These are phyloP conservation scores for Suhomyces panamericanus DNA, from an alignment of 1,139 yeast genomes.

Conservation along the genomic window DNA sequence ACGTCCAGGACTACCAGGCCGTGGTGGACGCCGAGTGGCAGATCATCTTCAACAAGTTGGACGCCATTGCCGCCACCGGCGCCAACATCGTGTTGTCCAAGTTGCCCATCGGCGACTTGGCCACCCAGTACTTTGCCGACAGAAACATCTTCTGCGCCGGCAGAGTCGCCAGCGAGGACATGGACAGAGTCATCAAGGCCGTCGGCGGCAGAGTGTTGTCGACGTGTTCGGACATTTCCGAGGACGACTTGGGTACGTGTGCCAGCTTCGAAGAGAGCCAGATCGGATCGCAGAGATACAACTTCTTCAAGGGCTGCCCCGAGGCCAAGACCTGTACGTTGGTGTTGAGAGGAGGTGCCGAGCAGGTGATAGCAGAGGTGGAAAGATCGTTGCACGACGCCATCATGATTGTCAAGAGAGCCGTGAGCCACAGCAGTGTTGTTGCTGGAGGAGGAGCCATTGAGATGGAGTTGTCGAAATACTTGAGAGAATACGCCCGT, in stretches of 20 bases:
- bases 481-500: slow-evolving; percentile 82
- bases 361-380: slow-evolving; percentile 97
- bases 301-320: slow-evolving; percentile 90
- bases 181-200: slow-evolving; percentile 90
- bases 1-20: slow-evolving; percentile 91
- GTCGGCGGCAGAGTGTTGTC: slow-evolving; percentile 93
- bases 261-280: slow-evolving; percentile 86
- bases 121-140: slow-evolving; percentile 97
- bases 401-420: slow-evolving; percentile 95
- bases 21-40: slow-evolving; percentile 99
- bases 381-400: slow-evolving; percentile 98
- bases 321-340: slow-evolving; percentile 91
- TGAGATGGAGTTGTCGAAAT: slow-evolving; percentile 93
- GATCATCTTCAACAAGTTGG: slow-evolving; percentile 82
- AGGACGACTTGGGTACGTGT: slow-evolving; percentile 81
- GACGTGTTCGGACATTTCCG: slow-evolving; percentile 74
- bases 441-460: slow-evolving; percentile 99
- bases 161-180: slow-evolving; percentile 82
- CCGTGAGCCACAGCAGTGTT: slow-evolving; percentile 78
- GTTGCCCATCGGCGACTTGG: slow-evolving; percentile 96
- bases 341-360: slow-evolving; percentile 95
- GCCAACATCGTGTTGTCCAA: slow-evolving; percentile 92
- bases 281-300: slow-evolving; percentile 93
- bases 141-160: slow-evolving; percentile 97
- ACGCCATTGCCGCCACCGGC: slow-evolving; percentile 79